Evolutionary conservation across 306 rosid genomes (phyloP), one percentile per base, ranked within the genome.

Genomic region (Begonia fuchsioides): DNA sequence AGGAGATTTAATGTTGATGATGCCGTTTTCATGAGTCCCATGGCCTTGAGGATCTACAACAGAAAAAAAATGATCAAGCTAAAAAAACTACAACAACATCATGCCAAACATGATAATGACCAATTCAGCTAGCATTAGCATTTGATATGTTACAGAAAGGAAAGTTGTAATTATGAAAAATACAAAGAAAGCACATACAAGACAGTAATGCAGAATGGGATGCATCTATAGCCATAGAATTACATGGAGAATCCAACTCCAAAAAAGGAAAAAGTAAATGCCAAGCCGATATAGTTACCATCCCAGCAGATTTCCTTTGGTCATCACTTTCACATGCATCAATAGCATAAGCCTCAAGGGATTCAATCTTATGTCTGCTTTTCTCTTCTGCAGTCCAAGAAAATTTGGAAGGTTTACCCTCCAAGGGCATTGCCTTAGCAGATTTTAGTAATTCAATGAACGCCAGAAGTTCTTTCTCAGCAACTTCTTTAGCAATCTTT

Each of bases 331-430:
- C 56, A 67, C 79, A 90, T 49, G 60, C 69, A 73, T 90, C 95
- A 69, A 90, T 71, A 55, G 95, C 94, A 66, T 82, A 92, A 56
- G 77, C 68, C 80, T 79, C 75, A 59, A 92, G 85, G 13, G 86
- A 75, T 59, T 82, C 80, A 72, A 92, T 74, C 74, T 69, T 76
- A 50, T 46, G 60, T 78, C 73, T 63, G 50, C 38, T 72, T 77
- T 79, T 78, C 64, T 75, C 94, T 48, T 75, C 92, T 49, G 32
- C 62, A 58, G 64, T 52, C 98, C 98, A 92, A 51, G 87, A 69
- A 54, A 72, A 72, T 73, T 86, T 86, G 60, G 71, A 55, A 69
- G 93, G 94, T 68, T 85, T 92, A 67, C 72, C 67, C 46, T 66
- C 67, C 43, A 51, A 56, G 56, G 87, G 80, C 87, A 69, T 69